phyloP scores from a whole-genome alignment of 2,329 filamentous ascomycete genomes.

The Penicillium sp. region DNA sequence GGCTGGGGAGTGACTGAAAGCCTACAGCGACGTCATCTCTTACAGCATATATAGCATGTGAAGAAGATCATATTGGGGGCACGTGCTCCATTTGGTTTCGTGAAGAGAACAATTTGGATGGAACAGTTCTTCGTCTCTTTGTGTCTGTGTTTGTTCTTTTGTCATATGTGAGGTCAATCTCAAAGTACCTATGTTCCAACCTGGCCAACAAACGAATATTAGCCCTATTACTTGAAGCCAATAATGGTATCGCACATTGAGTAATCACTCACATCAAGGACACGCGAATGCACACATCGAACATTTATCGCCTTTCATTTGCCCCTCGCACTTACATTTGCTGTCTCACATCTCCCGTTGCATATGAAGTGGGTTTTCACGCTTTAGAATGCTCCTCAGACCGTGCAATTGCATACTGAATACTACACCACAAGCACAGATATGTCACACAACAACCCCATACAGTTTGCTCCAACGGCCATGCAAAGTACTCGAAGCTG shows the following conservation, averaged over 20 bases:
- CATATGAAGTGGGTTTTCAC: background rate
- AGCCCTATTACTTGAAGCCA: background rate
- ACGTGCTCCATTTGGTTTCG: background rate
- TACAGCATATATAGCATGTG: background rate
- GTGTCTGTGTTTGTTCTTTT: background rate
- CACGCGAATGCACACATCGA: background rate
- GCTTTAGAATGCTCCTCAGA: background rate
- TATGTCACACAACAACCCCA: background rate
- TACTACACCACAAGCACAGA: background rate
- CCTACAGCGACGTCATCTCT: conserved; percentile 17
- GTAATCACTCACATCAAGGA: background rate
- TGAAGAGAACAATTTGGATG: background rate
- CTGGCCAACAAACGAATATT: background rate
- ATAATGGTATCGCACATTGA: background rate
- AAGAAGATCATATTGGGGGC: background rate
- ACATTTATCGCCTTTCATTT: background rate
- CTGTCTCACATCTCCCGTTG: background rate
- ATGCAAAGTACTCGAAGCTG: background rate
- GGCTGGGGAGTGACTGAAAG: conserved; percentile 67
- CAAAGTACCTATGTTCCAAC: background rate
- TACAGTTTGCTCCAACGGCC: background rate
- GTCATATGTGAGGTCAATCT: background rate
- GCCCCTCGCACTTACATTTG: background rate
- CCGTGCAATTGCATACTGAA: background rate
- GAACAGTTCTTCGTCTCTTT: background rate